phyloP scores from a whole-genome alignment of 164 flowering plant species.

The Tetrastigma voinierianum region DNA sequence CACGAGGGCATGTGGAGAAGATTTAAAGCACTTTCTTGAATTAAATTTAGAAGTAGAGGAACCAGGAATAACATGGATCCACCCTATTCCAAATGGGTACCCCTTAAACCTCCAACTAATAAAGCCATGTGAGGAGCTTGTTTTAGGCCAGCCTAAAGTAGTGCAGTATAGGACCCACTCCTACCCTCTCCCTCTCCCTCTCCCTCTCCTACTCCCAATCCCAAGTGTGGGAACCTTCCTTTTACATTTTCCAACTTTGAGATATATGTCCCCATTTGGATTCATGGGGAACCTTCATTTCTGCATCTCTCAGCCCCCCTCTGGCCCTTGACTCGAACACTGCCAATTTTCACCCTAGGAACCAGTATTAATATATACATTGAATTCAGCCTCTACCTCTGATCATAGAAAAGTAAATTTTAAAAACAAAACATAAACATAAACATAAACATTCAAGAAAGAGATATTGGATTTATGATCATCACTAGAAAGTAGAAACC shows the following conservation, averaged over 20 bases:
- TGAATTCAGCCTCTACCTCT: too few relatives aligned
- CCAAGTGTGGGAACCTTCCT: constrained; percentile 4
- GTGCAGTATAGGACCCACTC: constrained; percentile 18
- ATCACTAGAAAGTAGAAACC: too few relatives aligned
- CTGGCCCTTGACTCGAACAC: too few relatives aligned
- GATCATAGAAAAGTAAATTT: too few relatives aligned
- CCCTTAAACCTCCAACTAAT: constrained; percentile 21
- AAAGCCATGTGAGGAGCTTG: constrained; percentile 32
- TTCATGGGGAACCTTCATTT: too few relatives aligned
- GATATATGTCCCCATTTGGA: too few relatives aligned
- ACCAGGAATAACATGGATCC: constrained; percentile 37
- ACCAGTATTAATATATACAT: too few relatives aligned
- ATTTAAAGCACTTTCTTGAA: constrained; percentile 26
- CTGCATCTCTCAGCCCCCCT: too few relatives aligned
- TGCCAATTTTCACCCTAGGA: too few relatives aligned
- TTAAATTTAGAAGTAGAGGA: constrained; percentile 14
- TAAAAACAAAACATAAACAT: too few relatives aligned
- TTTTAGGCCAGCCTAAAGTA: constrained; percentile 28
- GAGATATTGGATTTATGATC: too few relatives aligned
- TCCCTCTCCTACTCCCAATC: not conserved
- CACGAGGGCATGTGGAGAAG: constrained; percentile 38
- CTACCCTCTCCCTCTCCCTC: not conserved
- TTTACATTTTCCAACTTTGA: not conserved
- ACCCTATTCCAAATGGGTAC: constrained; percentile 27
- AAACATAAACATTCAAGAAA: too few relatives aligned